Evolutionary conservation across 2,329 filamentous ascomycete species (phyloP).

Genomic region (Aspergillus sp.): DNA sequence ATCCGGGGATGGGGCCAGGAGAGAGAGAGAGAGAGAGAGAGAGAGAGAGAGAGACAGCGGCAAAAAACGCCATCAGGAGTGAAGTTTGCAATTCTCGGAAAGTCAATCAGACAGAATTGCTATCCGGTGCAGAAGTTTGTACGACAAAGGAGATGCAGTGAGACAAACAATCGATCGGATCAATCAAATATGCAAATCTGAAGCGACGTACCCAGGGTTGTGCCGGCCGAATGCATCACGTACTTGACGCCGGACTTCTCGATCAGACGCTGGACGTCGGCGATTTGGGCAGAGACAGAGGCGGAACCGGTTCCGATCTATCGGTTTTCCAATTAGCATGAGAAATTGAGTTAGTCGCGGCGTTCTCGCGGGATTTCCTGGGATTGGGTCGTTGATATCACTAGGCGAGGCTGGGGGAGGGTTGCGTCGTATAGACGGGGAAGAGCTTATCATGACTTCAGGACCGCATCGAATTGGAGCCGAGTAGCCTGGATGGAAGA

Average conservation of each 20-base stretch:
- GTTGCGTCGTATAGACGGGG: not conserved
- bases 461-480: not conserved
- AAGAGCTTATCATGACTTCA: not conserved
- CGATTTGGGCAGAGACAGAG: slow-evolving; percentile 80
- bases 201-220: slow-evolving; percentile 72
- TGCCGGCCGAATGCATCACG: slow-evolving; percentile 90
- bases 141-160: slow-evolving; percentile 1
- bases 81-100: not conserved
- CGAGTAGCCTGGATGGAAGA: not conserved
- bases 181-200: too few relatives aligned
- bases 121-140: not conserved
- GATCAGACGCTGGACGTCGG: slow-evolving; percentile 82
- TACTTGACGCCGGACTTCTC: slow-evolving; percentile 77
- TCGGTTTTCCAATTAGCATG: not conserved
- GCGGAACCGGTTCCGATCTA: slow-evolving; percentile 76
- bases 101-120: not conserved
- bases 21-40: not conserved
- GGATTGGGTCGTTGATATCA: not conserved
- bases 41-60: too few relatives aligned
- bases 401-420: not conserved
- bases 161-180: not conserved
- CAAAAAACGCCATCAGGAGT: not conserved
- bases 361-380: not conserved
- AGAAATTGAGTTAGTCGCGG: not conserved
- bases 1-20: not conserved